Base-by-base conservation (phyloP, 2,329 filamentous ascomycete genomes). In the Cladosporium sp. region DNA sequence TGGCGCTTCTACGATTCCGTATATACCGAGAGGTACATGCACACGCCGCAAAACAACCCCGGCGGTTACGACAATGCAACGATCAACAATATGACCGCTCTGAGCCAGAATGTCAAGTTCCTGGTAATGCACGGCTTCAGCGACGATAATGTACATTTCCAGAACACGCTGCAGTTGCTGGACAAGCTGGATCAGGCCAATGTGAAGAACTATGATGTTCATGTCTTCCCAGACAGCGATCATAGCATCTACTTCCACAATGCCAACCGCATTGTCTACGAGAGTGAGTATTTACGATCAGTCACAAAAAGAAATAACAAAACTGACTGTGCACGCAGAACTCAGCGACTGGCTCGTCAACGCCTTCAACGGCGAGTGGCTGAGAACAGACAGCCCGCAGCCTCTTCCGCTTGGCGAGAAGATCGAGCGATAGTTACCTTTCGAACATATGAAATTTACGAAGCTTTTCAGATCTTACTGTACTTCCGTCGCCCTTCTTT, bases 11-110 rank as follows among this genome's bases (percentile, higher is more conserved):
- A 99, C 71, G 81, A 96, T 71, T 88, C 84, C 53, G 85, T 96
- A 62, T 96, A 96, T 73, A 95, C 91, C 0, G 91, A 96, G 71
- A 84, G 93, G 30, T 99, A 97, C 72, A 99, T 99, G 95, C 86
- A 91, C 64, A 96, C 85, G 1, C 93, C 93, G 1, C 84, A 95
- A 65, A 77, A 87, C 64, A 99, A 99, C 65, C 70, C 73, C 0
- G 72, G 65, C 0, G 93, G 93, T 11, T 99, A 97, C 72, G 77
- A 83, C 37, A 83, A 80, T 56, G 82, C 88, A 4, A 82, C 82
- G 47, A 83, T 99, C 63, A 80, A 68, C 53, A 88, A 99, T 64
- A 85, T 84, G 55, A 76, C 80, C 1, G 86, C 89, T 0, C 76
- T 99, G 6, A 74, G 78, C 3, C 70, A 83, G 57, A 95, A 86